phyloP scores from a whole-genome alignment of 352 stramenopile genomes.

The Sclerospora graminicola region DNA sequence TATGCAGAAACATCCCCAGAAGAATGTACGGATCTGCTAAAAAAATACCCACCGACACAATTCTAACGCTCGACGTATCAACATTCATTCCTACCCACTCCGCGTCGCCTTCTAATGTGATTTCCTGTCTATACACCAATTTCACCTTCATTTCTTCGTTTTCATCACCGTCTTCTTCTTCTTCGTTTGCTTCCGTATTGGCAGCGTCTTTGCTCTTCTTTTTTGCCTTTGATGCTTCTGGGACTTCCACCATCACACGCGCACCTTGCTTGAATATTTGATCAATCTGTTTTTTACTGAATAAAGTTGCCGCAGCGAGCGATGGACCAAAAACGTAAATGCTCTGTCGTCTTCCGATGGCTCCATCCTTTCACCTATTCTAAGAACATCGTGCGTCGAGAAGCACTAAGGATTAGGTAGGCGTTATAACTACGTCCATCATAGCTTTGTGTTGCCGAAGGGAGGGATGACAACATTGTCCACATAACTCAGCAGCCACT shows the following conservation, averaged over 20 bases:
- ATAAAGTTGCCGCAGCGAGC: slow-evolving; percentile 66
- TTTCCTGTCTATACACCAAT: slow-evolving; percentile 74
- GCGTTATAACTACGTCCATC: slow-evolving; percentile 58
- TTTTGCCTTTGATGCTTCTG: slow-evolving; percentile 12
- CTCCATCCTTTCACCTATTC: slow-evolving; percentile 76
- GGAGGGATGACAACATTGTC: slow-evolving; percentile 65
- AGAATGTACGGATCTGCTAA: slow-evolving; percentile 81
- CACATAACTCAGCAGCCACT: slow-evolving; percentile 80
- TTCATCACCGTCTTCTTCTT: slow-evolving; percentile 43
- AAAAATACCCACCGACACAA: slow-evolving; percentile 77
- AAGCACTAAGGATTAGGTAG: slow-evolving; percentile 75
- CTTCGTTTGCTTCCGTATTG: slow-evolving; percentile 9
- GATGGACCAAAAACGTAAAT: slow-evolving; percentile 79
- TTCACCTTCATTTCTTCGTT: slow-evolving; percentile 52
- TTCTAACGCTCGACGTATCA: slow-evolving; percentile 51
- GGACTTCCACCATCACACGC: slow-evolving; percentile 74
- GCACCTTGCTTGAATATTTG: slow-evolving; percentile 84
- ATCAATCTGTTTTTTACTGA: slow-evolving; percentile 72
- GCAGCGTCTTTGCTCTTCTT: slow-evolving; percentile 12
- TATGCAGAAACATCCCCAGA: no score
- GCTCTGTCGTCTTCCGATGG: slow-evolving; percentile 72
- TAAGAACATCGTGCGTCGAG: slow-evolving; percentile 76
- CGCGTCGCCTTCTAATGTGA: slow-evolving; percentile 68
- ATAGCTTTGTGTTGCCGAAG: slow-evolving; percentile 30
- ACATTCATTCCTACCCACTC: slow-evolving; percentile 81